Conservation (phyloP, 1,139 yeast genomes). For the Candida frijolesensis region DNA sequence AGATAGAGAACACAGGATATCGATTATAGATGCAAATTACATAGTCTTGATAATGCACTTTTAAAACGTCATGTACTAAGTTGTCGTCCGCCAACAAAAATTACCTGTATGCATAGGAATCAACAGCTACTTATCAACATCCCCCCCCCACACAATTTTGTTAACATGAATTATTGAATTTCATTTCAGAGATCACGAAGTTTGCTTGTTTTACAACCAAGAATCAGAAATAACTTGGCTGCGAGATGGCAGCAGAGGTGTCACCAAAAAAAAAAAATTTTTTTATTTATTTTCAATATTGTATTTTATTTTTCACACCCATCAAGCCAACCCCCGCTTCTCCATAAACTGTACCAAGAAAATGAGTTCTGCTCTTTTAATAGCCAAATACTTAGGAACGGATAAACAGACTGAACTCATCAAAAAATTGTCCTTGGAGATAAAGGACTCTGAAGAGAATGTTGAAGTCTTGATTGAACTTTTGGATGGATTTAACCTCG, state of each 20-base stretch:
- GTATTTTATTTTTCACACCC: conserved; percentile 5
- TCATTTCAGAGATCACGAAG: neutral
- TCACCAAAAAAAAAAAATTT: neutral
- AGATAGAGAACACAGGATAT: too few relatives aligned
- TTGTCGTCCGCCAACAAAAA: too few relatives aligned
- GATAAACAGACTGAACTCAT: conserved; percentile 30
- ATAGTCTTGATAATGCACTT: too few relatives aligned
- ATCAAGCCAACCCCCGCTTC: neutral
- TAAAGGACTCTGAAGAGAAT: conserved; percentile 20
- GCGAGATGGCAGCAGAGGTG: neutral
- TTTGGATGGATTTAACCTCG: conserved; percentile 28
- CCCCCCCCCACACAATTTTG: too few relatives aligned
- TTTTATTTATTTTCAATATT: neutral
- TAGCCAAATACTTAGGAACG: conserved; percentile 32
- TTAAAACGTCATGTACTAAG: too few relatives aligned
- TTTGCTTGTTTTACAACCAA: neutral
- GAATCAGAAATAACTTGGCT: too few relatives aligned
- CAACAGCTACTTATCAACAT: too few relatives aligned
- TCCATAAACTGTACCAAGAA: neutral
- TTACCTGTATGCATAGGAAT: too few relatives aligned
- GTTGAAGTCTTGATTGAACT: conserved; percentile 38
- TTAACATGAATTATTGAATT: too few relatives aligned
- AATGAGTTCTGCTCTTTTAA: conserved; percentile 24
- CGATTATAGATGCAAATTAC: too few relatives aligned
- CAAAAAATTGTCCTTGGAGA: conserved; percentile 21